Conservation (phyloP, 345 rosid genomes). For the Corchorus capsularis region DNA sequence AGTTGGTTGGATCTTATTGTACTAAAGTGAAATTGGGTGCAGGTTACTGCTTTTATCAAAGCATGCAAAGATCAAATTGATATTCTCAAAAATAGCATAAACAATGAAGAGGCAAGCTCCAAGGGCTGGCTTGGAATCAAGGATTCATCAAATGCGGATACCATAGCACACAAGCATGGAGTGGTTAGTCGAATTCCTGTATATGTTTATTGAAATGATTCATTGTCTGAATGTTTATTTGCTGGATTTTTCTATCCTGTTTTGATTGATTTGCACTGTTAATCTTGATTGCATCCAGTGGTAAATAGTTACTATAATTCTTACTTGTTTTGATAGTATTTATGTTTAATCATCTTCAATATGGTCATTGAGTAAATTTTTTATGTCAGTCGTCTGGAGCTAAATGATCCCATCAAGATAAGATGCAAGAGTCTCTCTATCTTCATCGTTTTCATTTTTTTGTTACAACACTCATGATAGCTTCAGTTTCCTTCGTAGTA, state of each 20-base stretch:
- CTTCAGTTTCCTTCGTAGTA: background rate
- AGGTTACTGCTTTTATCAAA: constrained; percentile 83
- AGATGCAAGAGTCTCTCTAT: background rate
- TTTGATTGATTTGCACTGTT: background rate
- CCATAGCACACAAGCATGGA: constrained; percentile 91
- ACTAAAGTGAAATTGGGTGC: constrained; percentile 18
- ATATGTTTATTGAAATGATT: background rate
- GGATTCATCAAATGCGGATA: constrained; percentile 69
- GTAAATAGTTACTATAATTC: background rate
- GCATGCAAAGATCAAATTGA: constrained; percentile 89
- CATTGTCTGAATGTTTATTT: constrained; percentile 1
- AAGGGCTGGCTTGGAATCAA: constrained; percentile 81
- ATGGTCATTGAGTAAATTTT: background rate
- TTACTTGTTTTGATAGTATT: background rate
- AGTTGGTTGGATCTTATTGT: background rate
- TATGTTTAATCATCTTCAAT: background rate
- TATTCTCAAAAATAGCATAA: constrained; percentile 69
- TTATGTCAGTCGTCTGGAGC: background rate
- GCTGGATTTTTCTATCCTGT: background rate
- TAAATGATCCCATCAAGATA: constrained; percentile 7
- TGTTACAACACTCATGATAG: background rate
- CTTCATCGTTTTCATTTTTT: background rate
- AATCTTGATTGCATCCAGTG: background rate
- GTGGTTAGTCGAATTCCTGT: constrained; percentile 57
- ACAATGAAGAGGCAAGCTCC: constrained; percentile 63